These are phyloP conservation scores for Candida xiaguanensis DNA, from an alignment of 805 yeast genomes.

Conservation along the genomic window DNA sequence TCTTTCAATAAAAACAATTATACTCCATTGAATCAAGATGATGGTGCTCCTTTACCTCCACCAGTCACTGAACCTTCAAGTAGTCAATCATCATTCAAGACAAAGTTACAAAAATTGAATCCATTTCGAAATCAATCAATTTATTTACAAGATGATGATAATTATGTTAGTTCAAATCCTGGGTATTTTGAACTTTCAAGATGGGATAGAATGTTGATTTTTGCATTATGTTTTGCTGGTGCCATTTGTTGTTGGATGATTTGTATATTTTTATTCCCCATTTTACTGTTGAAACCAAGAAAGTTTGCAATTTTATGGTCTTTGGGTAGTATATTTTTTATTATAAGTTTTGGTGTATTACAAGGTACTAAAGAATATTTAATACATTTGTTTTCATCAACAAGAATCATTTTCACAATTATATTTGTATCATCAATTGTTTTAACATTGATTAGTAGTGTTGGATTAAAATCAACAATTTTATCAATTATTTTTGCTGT, in stretches of 20 bases:
- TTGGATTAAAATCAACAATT: slow-evolving; percentile 33
- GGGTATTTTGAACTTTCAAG: slow-evolving; percentile 41
- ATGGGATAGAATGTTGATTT: slow-evolving; percentile 46
- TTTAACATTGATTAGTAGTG: slow-evolving; percentile 35
- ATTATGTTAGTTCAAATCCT: slow-evolving; percentile 41
- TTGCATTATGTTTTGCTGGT: slow-evolving; percentile 42
- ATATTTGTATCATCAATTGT: slow-evolving; percentile 37
- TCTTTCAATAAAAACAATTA: slow-evolving; percentile 22
- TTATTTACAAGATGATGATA: slow-evolving; percentile 40
- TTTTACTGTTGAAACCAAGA: slow-evolving; percentile 39
- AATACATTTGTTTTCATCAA: slow-evolving; percentile 39
- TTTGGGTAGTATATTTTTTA: slow-evolving; percentile 42
- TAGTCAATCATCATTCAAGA: slow-evolving; percentile 18
- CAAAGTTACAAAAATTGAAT: slow-evolving; percentile 32
- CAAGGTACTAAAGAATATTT: slow-evolving; percentile 41
- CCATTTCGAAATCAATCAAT: slow-evolving; percentile 37
- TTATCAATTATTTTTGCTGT: slow-evolving; percentile 39
- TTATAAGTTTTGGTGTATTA: slow-evolving; percentile 44
- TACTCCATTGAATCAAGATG: slow-evolving; percentile 28
- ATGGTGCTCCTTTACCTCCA: slow-evolving; percentile 30
- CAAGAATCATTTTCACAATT: slow-evolving; percentile 36
- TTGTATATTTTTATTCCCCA: slow-evolving; percentile 42
- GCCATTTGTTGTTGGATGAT: slow-evolving; percentile 38
- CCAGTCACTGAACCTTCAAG: slow-evolving; percentile 19
- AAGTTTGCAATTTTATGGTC: slow-evolving; percentile 48